Percentiles rank a stretch among this genome's conserved stretches.
phyloP scores from a whole-genome alignment of 305 asterid species.

The Fraxinus velutina region DNA sequence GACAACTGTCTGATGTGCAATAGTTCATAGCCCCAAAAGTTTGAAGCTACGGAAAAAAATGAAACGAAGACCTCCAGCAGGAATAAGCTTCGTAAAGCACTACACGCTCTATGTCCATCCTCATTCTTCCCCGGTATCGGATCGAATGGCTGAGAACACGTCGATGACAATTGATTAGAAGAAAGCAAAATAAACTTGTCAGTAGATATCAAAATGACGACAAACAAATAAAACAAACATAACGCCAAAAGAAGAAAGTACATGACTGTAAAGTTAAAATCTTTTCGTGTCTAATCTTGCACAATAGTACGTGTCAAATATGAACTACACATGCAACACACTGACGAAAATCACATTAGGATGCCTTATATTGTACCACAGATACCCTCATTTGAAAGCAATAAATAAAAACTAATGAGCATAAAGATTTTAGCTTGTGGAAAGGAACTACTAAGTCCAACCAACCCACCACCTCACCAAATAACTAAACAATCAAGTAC shows the following conservation, averaged over 20 bases:
- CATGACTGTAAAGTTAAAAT: not conserved
- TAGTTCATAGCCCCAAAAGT: not conserved
- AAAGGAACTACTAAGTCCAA: not conserved
- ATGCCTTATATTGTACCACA: not conserved
- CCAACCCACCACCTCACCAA: not conserved
- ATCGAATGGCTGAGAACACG: slow-evolving; percentile 1
- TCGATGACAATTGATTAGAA: not conserved
- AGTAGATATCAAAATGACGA: not conserved
- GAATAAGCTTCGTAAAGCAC: not conserved
- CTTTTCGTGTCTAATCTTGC: not conserved
- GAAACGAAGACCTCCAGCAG: not conserved
- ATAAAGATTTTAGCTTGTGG: not conserved
- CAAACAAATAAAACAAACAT: not conserved
- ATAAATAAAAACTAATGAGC: not conserved
- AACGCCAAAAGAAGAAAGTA: not conserved
- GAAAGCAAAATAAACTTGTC: not conserved
- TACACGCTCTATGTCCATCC: not conserved
- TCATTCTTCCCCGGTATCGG: not conserved
- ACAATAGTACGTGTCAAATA: not conserved
- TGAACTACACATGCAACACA: not conserved
- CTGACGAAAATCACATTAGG: not conserved
- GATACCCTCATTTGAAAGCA: not conserved
- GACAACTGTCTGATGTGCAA: not conserved
- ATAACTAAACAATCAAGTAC: not conserved
- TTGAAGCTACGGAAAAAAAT: not conserved